These are phyloP conservation scores for Penicillium manginii DNA, from an alignment of 495 filamentous ascomycete genomes.

Conservation along the genomic window DNA sequence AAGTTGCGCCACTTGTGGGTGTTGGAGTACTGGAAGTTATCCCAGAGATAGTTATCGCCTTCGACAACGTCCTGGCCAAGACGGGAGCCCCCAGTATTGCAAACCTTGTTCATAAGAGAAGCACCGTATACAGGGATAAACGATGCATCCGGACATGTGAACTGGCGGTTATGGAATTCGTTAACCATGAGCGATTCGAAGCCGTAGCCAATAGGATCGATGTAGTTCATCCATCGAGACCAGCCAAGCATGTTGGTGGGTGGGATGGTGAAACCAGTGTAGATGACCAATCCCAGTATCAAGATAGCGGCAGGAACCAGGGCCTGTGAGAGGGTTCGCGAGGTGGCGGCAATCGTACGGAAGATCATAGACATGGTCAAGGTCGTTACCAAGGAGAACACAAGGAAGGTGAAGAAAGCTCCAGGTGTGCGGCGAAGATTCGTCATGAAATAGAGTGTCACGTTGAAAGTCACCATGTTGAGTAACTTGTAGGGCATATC, in stretches of 20 bases:
- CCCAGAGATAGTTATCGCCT: slow-evolving; percentile 55
- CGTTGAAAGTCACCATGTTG: slow-evolving; percentile 56
- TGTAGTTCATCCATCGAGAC: slow-evolving; percentile 59
- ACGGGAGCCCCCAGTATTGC: slow-evolving; percentile 56
- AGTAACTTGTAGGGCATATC: slow-evolving; percentile 64
- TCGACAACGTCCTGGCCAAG: slow-evolving; percentile 49
- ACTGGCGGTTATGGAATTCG: slow-evolving; percentile 62
- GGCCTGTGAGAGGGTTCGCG: slow-evolving; percentile 56
- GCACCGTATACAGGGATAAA: slow-evolving; percentile 42
- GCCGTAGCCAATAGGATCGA: slow-evolving; percentile 54
- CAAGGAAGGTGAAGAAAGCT: slow-evolving; percentile 65
- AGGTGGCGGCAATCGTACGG: slow-evolving; percentile 53
- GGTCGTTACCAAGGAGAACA: slow-evolving; percentile 58
- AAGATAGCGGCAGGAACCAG: slow-evolving; percentile 55
- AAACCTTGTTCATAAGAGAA: slow-evolving; percentile 41
- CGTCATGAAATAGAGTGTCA: slow-evolving; percentile 66
- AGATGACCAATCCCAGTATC: slow-evolving; percentile 56
- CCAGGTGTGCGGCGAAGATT: slow-evolving; percentile 51
- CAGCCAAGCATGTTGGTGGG: slow-evolving; percentile 55
- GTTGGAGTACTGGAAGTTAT: slow-evolving; percentile 59
- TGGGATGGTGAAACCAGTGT: slow-evolving; percentile 58
- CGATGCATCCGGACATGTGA: slow-evolving; percentile 51
- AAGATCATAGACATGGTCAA: slow-evolving; percentile 65
- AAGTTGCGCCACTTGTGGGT: slow-evolving; percentile 72
- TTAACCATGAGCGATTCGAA: slow-evolving; percentile 57